phyloP scores from a whole-genome alignment of 2,329 filamentous ascomycete genomes.

The Exophiala mesophila region DNA sequence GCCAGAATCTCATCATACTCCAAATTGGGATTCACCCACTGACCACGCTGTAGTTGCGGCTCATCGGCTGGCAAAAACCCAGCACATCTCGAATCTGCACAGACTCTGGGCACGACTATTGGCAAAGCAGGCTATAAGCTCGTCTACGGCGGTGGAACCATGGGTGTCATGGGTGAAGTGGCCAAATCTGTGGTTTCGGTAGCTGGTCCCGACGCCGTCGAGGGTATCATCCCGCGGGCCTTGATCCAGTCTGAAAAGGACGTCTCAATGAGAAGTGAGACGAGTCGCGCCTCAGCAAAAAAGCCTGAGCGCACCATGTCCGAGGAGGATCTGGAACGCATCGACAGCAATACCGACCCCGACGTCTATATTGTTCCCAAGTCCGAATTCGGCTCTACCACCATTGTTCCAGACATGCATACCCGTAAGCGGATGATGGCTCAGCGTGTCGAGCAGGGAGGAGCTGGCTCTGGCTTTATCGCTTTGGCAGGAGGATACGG shows the following conservation, averaged over 20 bases:
- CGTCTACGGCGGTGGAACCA: constrained; percentile 92
- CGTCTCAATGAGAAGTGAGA: constrained; percentile 13
- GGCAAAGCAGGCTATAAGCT: constrained; percentile 72
- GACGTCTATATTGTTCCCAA: constrained; percentile 31
- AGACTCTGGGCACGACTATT: constrained; percentile 66
- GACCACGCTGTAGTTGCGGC: constrained; percentile 61
- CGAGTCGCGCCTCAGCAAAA: constrained; percentile 11
- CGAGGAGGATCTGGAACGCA: constrained; percentile 42
- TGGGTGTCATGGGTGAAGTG: constrained; percentile 92
- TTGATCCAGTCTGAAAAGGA: constrained; percentile 67
- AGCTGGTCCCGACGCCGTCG: constrained; percentile 73
- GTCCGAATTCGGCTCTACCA: constrained; percentile 69
- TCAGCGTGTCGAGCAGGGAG: constrained; percentile 73
- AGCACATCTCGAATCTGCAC: constrained; percentile 72
- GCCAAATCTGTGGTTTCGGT: constrained; percentile 80
- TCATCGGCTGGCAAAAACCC: constrained; percentile 68
- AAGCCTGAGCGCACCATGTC: constrained; percentile 56
- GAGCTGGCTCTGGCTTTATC: constrained; percentile 80
- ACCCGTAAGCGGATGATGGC: constrained; percentile 94
- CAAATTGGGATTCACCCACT: background rate
- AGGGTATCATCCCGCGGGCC: constrained; percentile 87
- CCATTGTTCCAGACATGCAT: constrained; percentile 92
- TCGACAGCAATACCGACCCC: constrained; percentile 26
- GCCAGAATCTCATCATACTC: background rate
- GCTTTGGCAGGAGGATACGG: constrained; percentile 86